Base-by-base conservation (phyloP, 805 yeast genomes). In the Teunomyces pallodes region DNA sequence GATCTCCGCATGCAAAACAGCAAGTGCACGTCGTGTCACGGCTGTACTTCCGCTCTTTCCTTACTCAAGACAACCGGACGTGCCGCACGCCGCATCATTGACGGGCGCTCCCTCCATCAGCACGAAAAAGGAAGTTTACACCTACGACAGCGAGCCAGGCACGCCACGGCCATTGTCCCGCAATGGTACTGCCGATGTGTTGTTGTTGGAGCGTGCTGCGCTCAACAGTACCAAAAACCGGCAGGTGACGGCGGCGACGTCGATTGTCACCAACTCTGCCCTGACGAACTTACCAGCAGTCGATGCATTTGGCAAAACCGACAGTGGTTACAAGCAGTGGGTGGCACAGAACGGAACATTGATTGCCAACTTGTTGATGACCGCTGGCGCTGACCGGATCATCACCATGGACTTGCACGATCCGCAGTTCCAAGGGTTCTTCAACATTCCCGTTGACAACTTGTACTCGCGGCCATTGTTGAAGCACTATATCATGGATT, bases 371-470 rank as follows among this genome's bases (percentile, higher is more conserved):
- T 70, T 94, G 52, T 72, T 94, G 54, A 87, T 90, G 3, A 81
- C 92, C 1, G 94, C 98, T 0, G 99, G 99, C 35, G 97, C 98
- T 0, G 96, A 94, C 67, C 94, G 95, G 60, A 84, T 91, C 48
- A 90, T 94, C 54, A 94, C 99, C 2, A 91, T 94, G 97, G 99
- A 94, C 63, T 75, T 94, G 49, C 99, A 94, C 65, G 99, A 94
- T 61, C 90, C 98, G 1, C 99, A 94, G 67, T 94, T 90, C 68
- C 98, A 95, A 66, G 99, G 99, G 4, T 94, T 90, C 61, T 94
- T 94, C 63, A 94, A 91, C 59, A 87, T 94, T 39, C 97, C 97
- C 2, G 97, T 94, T 38, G 99, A 94, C 66, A 94, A 94, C 64
- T 66, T 94, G 54, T 90, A 89, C 65, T 88, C 94, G 42, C 86